Conservation (phyloP, 2,329 filamentous ascomycete genomes). For the Dactylellina sp. region DNA sequence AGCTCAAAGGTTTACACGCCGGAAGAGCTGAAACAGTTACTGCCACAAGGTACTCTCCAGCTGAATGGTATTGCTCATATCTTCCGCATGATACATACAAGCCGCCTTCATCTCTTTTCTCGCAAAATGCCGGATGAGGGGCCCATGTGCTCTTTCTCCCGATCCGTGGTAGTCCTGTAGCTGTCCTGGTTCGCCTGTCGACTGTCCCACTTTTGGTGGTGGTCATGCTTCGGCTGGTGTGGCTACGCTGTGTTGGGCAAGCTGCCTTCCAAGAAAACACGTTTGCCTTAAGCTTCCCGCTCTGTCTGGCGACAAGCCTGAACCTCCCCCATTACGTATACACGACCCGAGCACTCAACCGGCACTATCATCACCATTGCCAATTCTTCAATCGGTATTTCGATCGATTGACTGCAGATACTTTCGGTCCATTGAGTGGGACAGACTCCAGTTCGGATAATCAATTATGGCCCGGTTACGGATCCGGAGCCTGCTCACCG, state of each 20-base stretch:
- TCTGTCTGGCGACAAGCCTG: not conserved
- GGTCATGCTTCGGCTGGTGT: not conserved
- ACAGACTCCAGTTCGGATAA: slow-evolving; percentile 2
- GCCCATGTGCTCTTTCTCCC: slow-evolving; percentile 32
- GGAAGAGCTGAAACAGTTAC: slow-evolving; percentile 6
- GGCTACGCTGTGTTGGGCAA: slow-evolving; percentile 17
- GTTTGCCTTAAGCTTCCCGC: slow-evolving; percentile 44
- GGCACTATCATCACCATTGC: slow-evolving; percentile 19
- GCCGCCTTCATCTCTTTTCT: slow-evolving; percentile 4
- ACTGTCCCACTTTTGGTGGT: too few relatives aligned
- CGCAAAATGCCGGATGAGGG: slow-evolving; percentile 28
- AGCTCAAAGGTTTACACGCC: too few relatives aligned
- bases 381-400: slow-evolving; percentile 13
- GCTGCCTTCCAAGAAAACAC: slow-evolving; percentile 53
- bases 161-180: too few relatives aligned
- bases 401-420: not conserved
- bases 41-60: slow-evolving; percentile 4
- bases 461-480: slow-evolving; percentile 47
- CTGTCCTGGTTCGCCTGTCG: too few relatives aligned
- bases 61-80: slow-evolving; percentile 36
- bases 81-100: slow-evolving; percentile 30
- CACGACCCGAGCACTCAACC: slow-evolving; percentile 25
- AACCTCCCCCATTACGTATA: slow-evolving; percentile 45
- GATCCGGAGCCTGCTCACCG: slow-evolving; percentile 48
- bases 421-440: slow-evolving; percentile 41